A percentile compares a stretch with the other conserved stretches of the same genome.
Evolutionary conservation across 2,329 filamentous ascomycete species (phyloP).

Genomic region (Phaeoacremonium minimum): DNA sequence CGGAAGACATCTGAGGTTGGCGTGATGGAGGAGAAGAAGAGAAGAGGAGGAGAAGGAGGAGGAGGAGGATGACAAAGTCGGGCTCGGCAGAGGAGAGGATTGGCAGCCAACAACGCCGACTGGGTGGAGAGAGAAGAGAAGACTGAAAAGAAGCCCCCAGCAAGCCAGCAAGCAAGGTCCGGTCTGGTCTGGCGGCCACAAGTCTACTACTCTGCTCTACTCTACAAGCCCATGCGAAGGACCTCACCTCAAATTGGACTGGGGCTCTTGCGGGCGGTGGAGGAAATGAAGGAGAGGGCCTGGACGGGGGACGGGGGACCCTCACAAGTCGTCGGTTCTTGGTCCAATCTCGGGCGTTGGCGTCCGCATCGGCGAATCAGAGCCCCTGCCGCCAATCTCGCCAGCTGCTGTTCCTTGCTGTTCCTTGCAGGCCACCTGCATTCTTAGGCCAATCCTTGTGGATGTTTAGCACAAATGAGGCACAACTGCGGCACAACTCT

Average conservation of each 20-base stretch:
- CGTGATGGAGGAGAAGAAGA: conserved; percentile 32
- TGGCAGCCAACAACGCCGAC: too few relatives aligned
- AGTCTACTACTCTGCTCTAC: too few relatives aligned
- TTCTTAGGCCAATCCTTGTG: background rate
- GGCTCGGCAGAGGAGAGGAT: conserved; percentile 7
- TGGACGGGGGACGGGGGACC: background rate
- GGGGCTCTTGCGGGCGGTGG: too few relatives aligned
- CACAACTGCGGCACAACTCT: background rate
- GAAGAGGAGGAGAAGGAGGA: conserved; percentile 19
- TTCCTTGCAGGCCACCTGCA: too few relatives aligned
- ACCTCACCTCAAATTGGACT: too few relatives aligned
- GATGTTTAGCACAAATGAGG: background rate
- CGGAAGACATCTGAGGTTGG: conserved; percentile 21
- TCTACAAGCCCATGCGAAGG: too few relatives aligned
- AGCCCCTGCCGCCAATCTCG: too few relatives aligned
- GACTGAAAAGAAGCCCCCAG: too few relatives aligned
- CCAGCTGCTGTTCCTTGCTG: too few relatives aligned
- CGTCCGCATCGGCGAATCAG: background rate
- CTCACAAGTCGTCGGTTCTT: background rate
- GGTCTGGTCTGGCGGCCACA: too few relatives aligned
- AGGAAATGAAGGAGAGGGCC: conserved; percentile 7
- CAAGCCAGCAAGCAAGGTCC: too few relatives aligned
- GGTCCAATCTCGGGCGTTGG: background rate
- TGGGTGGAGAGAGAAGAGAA: conserved; percentile 15
- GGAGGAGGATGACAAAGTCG: conserved; percentile 10